Evolutionary conservation across 345 rosid species (phyloP).

Genomic region (Ailanthus altissimus): DNA sequence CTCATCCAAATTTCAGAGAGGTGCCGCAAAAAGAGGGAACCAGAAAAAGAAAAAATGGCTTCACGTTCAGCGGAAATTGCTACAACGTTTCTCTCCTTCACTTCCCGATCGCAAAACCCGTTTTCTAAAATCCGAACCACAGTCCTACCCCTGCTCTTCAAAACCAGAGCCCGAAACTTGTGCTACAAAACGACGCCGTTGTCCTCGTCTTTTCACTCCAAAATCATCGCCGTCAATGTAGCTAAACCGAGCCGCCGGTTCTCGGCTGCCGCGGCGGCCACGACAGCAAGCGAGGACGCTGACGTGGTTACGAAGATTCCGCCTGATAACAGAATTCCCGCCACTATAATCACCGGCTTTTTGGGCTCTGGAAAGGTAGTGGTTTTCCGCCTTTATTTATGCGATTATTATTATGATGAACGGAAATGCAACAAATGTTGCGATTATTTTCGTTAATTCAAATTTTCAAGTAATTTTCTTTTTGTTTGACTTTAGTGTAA

Average conservation of each 20-base stretch:
- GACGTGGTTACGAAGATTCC: slow-evolving; percentile 72
- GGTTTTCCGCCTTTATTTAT: neutral
- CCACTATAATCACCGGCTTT: slow-evolving; percentile 92
- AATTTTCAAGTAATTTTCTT: no score
- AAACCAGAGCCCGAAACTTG: slow-evolving; percentile 28
- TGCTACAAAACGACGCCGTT: slow-evolving; percentile 32
- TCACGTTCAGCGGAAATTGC: slow-evolving; percentile 61
- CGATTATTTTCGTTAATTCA: no score
- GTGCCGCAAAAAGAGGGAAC: neutral
- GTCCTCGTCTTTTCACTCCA: slow-evolving; percentile 22
- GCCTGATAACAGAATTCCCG: slow-evolving; percentile 83
- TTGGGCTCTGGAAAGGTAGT: slow-evolving; percentile 91
- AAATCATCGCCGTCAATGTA: slow-evolving; percentile 20
- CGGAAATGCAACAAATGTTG: neutral
- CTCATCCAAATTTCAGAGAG: neutral
- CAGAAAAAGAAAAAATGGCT: slow-evolving; percentile 40
- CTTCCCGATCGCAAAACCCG: slow-evolving; percentile 39
- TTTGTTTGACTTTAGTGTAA: no score
- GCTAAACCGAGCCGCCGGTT: slow-evolving; percentile 36
- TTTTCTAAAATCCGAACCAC: slow-evolving; percentile 41
- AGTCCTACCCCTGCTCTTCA: slow-evolving; percentile 37
- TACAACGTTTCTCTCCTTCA: slow-evolving; percentile 55
- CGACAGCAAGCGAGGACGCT: slow-evolving; percentile 58
- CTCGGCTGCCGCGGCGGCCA: slow-evolving; percentile 56
- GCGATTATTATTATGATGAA: neutral